Base-by-base conservation (phyloP, 768 basidiomycete species). In the Fistulinella prunicolor region DNA sequence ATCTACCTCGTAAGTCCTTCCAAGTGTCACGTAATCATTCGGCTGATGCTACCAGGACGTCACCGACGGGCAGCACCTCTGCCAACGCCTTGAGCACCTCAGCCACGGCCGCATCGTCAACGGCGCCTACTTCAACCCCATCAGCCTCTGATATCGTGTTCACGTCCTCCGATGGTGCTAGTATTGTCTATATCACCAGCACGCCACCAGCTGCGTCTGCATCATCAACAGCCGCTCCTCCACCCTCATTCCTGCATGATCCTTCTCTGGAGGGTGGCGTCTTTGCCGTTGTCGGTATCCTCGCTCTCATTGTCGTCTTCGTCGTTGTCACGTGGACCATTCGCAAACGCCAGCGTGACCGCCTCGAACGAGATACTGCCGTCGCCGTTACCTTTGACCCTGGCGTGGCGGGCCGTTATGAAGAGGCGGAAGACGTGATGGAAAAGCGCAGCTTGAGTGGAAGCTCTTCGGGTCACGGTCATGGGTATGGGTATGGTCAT, bases 251-350 rank as follows among this genome's bases (percentile, higher is more conserved):
- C 67, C 60, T 88, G 30, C 65, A 80, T 49, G 83, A 88, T 65
- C 85, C 81, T 64, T 70, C 77, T n/a, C 70, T 82, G n/a, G 76
- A 79, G 35, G 79, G 79, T 7, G 65, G 77, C 9, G 74, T 86
- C 14, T 84, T 88, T 49, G 66, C 73, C 24, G 42, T 82, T 17
- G 70, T 73, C 34, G 83, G 78, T 13, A 42, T 84, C 32, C 54
- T 75, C 24, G 76, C 57, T 2, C 72, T 83, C 37, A 51, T 77
- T 38, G 38, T 80, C 45, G 35, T 85, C 46, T 60, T 81, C 47
- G 45, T 70, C 26, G 17, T 74, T 19, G 61, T 69, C 12, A 80
- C 79, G 0, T 75, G 74, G 57, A 63, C 68, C 12, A 40, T 85
- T 38, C 78, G 85, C 40, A 73, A 75, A 45, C 74, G 73, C 39